Base-by-base conservation (phyloP, 2,329 filamentous ascomycete species). In the Sarocladium brachiariae region DNA sequence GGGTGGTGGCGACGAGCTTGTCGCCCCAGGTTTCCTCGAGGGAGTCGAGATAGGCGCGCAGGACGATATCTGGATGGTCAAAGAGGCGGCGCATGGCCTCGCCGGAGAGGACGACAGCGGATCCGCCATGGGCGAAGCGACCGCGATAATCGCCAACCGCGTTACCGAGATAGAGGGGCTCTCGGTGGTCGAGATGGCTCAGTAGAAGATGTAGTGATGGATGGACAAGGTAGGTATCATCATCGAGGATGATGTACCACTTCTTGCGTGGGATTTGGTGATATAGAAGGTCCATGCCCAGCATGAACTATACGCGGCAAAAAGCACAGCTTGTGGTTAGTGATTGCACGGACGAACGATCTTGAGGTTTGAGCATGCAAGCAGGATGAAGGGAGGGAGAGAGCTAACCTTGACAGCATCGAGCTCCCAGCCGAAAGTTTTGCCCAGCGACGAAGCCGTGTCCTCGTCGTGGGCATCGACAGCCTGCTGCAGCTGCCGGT, bases 241-340 rank as follows among this genome's bases (percentile, higher is more conserved):
- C 78, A 61, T 81, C 77, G 13, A 78, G 61, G 55, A 81, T 72
- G 54, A 80, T 61, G 57, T 80, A 81, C 78, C 78, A 81, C 59
- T 78, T 77, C 65, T 80, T 81, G 53, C 67, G 61, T 0, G 77
- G 77, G 58, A 79, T 66, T 14, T 63, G 67, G 34, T 67, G 62
- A 65, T 74, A 78, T 18, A 73, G 66, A 53, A 76, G 69, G 55
- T 80, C 74, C 56, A 81, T 71, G 38, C 75, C 73, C 35, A 75
- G 71, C 49, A 80, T 71, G 58, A 79, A 79, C 77, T 80, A 53
- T 8, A 39, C 13, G 16, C 16, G 35, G 16, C 13, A 21, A n/a
- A n/a, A n/a, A n/a, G n/a, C n/a, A n/a, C n/a, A n/a, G n/a, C n/a
- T n/a, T n/a, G n/a, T n/a, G n/a, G n/a, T n/a, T n/a, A n/a, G n/a